Evolutionary conservation across 2,329 filamentous ascomycete species (phyloP).

Genomic region (Colletotrichum chlorophyti): DNA sequence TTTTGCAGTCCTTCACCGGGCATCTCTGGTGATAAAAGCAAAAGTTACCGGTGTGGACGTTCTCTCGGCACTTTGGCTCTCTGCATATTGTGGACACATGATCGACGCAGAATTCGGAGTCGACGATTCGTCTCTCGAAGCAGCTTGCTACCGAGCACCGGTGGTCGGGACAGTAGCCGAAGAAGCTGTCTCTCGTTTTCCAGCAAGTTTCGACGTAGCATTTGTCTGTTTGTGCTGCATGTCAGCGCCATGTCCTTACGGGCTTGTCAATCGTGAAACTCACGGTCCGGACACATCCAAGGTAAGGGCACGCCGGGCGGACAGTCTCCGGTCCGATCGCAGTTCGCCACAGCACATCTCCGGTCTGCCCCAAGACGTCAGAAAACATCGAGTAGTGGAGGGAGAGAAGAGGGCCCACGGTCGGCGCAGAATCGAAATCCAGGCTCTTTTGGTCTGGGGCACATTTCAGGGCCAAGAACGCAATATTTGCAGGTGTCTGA

Average conservation of each 20-base stretch:
- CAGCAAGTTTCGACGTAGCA: slow-evolving; percentile 14
- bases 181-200: slow-evolving; percentile 11
- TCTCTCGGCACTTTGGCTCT: slow-evolving; percentile 12
- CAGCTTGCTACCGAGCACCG: slow-evolving; percentile 10
- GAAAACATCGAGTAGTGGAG: not conserved
- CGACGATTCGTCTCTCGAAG: slow-evolving; percentile 3
- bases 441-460: slow-evolving; percentile 17
- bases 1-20: slow-evolving; percentile 19
- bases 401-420: not conserved
- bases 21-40: slow-evolving; percentile 18
- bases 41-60: not conserved
- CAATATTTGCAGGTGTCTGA: slow-evolving; percentile 20
- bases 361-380: slow-evolving; percentile 11
- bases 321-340: slow-evolving; percentile 13
- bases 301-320: slow-evolving; percentile 11
- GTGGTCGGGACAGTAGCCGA: slow-evolving; percentile 18
- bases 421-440: slow-evolving; percentile 14
- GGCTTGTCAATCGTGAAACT: not conserved
- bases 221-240: slow-evolving; percentile 1
- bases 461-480: slow-evolving; percentile 13
- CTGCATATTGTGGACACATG: slow-evolving; percentile 14
- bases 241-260: slow-evolving; percentile 6
- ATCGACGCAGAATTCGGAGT: slow-evolving; percentile 12
- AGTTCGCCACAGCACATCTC: slow-evolving; percentile 9
- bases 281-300: slow-evolving; percentile 24